Base-by-base conservation (phyloP, 805 yeast species). In the Ogataea paraovalis region DNA sequence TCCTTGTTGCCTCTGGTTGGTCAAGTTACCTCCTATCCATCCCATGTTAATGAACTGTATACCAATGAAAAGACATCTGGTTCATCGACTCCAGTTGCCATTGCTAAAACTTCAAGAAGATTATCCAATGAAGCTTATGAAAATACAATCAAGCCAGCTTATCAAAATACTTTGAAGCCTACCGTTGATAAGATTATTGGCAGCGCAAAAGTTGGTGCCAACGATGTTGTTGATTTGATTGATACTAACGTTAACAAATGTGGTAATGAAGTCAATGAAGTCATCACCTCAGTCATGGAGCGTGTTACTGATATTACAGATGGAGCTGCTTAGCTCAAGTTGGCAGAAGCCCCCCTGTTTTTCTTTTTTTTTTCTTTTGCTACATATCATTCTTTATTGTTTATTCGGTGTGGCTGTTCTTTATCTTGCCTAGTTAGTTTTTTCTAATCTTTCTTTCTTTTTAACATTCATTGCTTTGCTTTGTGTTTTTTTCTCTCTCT, bases 61-160 rank as follows among this genome's bases (percentile, higher is more conserved):
- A 36, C 50, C 14, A 54, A 56, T 16, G 70, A 68, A 48, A 54
- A 56, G 44, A 53, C 57, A 13, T 62, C 67, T 23, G 51, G 57
- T 4, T 51, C 59, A 1, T 53, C 67, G 3, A 51, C 69, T 16
- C 56, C 69, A 13, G 57, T 57, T 23, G 72, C 71, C 2, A 53
- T 70, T n/a, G 64, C 67, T 2, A 64, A 67, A 41, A 64, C 74
- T 16, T 64, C 73, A 20, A 60, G 66, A 50, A 61, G 64, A 44
- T 60, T 70, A 36, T 67, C 73, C 2, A 58, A 53, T 37, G 72
- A 69, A 52, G 72, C 71, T 3, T 58, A 57, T 42, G 57, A 55
- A 30, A 46, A 59, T 20, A 48, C 62, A 5, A 55, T 67, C 44
- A 67, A 62, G 47, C 71, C 71, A 42, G 52, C 56, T 13, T 54